Evolutionary conservation across 2,329 filamentous ascomycete species (phyloP).

Genomic region (Arthrinium puccinioides): DNA sequence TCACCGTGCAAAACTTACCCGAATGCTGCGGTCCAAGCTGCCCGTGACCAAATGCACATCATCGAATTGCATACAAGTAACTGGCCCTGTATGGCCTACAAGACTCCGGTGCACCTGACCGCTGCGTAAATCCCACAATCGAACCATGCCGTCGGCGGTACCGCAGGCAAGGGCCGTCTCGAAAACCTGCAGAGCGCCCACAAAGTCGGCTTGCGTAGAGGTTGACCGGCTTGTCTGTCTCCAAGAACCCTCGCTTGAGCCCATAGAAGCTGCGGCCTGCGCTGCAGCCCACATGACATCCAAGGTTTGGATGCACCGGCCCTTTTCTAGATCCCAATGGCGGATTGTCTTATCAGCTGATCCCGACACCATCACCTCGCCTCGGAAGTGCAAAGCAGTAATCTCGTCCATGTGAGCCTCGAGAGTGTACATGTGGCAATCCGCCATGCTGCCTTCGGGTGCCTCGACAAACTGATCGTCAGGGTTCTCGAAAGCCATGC

Average conservation of each 20-base stretch:
- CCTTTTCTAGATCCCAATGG: slow-evolving; percentile 96
- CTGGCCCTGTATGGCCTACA: slow-evolving; percentile 89
- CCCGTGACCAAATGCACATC: slow-evolving; percentile 92
- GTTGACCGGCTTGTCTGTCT: slow-evolving; percentile 61
- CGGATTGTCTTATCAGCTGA: slow-evolving; percentile 95
- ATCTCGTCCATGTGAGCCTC: slow-evolving; percentile 90
- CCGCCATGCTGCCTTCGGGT: slow-evolving; percentile 72
- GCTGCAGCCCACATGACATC: slow-evolving; percentile 98
- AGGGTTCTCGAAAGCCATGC: slow-evolving; percentile 64
- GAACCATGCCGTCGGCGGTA: slow-evolving; percentile 94
- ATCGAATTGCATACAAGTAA: slow-evolving; percentile 93
- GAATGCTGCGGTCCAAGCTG: slow-evolving; percentile 83
- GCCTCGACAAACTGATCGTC: slow-evolving; percentile 63
- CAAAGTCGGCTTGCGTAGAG: slow-evolving; percentile 74
- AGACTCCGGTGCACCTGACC: slow-evolving; percentile 95
- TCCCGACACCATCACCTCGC: slow-evolving; percentile 85
- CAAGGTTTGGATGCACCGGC: slow-evolving; percentile 93
- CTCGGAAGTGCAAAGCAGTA: slow-evolving; percentile 85
- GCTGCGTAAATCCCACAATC: slow-evolving; percentile 92
- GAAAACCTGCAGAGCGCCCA: slow-evolving; percentile 91
- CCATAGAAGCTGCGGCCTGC: slow-evolving; percentile 68
- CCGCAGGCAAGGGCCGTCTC: slow-evolving; percentile 93
- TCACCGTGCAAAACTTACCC: slow-evolving; percentile 60
- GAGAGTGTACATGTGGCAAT: slow-evolving; percentile 83
- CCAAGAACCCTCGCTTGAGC: slow-evolving; percentile 59